A percentile compares a stretch with the other conserved stretches of the same genome.
Evolutionary conservation across 371 early-diverging fungal genomes (phyloP).

Genomic region (Saksenaea oblongispora): DNA sequence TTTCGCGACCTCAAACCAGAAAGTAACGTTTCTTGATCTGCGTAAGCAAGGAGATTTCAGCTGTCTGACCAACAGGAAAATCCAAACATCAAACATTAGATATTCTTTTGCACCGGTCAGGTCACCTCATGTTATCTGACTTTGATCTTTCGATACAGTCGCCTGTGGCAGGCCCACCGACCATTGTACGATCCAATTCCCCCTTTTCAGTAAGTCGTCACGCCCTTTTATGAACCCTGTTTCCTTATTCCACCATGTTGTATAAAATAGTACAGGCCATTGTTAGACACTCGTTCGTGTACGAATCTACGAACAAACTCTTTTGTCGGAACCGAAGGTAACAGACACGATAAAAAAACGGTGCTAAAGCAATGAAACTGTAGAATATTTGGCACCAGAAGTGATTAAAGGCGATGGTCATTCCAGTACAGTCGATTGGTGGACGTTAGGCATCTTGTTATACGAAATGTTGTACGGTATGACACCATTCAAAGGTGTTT

Average conservation of each 20-base stretch:
- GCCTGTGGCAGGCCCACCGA: constrained; percentile 60
- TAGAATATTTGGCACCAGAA: constrained; percentile 94
- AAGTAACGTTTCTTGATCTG: constrained; percentile 58
- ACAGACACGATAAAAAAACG: constrained; percentile 8
- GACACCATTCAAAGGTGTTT: constrained; percentile 93
- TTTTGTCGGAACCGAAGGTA: constrained; percentile 91
- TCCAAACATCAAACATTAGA: constrained; percentile 36
- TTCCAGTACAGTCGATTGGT: constrained; percentile 91
- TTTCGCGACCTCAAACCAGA: constrained; percentile 99
- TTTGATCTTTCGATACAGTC: constrained; percentile 88
- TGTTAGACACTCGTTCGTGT: constrained; percentile 83
- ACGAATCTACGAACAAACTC: constrained; percentile 85
- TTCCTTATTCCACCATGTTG: not conserved
- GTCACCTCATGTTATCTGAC: constrained; percentile 92
- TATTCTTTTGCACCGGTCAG: constrained; percentile 81
- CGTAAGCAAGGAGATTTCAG: not conserved
- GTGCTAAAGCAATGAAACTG: not conserved
- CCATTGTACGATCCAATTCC: constrained; percentile 56
- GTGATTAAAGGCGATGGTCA: constrained; percentile 88
- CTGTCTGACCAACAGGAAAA: not conserved
- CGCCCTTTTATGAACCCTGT: too few relatives aligned
- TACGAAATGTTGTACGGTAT: constrained; percentile 94
- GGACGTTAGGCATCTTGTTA: constrained; percentile 96
- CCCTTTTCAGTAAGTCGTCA: constrained; percentile 11
- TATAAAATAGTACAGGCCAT: constrained; percentile 35